Evolutionary conservation across 345 rosid genomes (phyloP).

Genomic region (Camelina laxa): DNA sequence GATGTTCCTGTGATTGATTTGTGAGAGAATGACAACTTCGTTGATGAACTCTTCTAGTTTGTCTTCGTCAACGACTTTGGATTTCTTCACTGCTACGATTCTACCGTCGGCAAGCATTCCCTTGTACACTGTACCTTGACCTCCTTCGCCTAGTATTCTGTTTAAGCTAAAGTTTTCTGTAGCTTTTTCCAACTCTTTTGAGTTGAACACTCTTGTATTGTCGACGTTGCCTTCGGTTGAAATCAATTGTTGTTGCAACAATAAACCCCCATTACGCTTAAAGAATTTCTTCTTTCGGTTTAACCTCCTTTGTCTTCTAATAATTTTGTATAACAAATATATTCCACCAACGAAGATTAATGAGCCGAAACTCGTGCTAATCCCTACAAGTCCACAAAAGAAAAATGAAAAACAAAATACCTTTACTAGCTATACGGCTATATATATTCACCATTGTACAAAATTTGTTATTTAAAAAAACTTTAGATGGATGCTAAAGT

Average conservation of each 20-base stretch:
- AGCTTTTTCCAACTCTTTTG: conserved; percentile 40
- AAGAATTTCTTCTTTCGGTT: conserved; percentile 34
- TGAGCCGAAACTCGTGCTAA: conserved; percentile 24
- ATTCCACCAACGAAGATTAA: conserved; percentile 13
- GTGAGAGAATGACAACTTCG: too few species aligned
- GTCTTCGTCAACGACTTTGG: too few species aligned
- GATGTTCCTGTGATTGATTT: too few species aligned
- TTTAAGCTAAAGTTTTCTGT: conserved; percentile 40
- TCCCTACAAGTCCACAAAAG: neutral
- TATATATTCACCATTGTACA: neutral
- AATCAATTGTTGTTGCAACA: conserved; percentile 45
- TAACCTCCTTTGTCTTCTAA: neutral
- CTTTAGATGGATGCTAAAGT: neutral
- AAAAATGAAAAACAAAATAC: neutral
- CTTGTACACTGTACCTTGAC: too few species aligned
- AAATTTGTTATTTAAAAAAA: neutral
- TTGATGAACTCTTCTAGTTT: too few species aligned
- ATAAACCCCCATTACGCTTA: conserved; percentile 40
- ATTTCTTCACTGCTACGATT: too few species aligned
- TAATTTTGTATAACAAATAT: conserved; percentile 19
- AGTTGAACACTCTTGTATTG: conserved; percentile 41
- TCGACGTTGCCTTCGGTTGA: conserved; percentile 9
- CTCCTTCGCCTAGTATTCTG: conserved; percentile 50
- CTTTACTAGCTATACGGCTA: too few species aligned
- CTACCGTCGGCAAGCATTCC: too few species aligned